phyloP scores from a whole-genome alignment of 225 moss, liverwort and hornwort genomes.

The Climacium dendroides region DNA sequence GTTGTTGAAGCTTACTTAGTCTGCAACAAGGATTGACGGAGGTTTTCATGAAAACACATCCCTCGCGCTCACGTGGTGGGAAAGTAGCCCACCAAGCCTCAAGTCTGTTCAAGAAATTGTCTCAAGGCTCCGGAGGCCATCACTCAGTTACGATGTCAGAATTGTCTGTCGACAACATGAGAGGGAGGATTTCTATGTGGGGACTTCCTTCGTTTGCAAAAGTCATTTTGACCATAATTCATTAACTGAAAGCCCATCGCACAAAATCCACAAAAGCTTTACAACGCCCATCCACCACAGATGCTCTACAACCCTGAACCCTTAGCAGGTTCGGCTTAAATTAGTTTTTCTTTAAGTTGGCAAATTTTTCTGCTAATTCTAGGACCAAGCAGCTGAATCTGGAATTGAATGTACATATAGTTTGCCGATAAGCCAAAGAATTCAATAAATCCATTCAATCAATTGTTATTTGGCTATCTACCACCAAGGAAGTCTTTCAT shows the following conservation, averaged over 20 bases:
- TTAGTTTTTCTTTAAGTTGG: no score
- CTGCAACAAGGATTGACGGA: not conserved
- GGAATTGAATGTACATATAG: no score
- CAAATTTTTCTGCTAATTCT: no score
- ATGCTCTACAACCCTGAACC: not conserved
- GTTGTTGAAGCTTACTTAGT: not conserved
- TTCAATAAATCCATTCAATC: no score
- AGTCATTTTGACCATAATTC: not conserved
- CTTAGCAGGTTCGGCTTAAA: no score
- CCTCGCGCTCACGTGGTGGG: not conserved
- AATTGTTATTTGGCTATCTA: no score
- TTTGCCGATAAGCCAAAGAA: no score
- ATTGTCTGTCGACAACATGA: not conserved
- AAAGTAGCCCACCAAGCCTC: not conserved
- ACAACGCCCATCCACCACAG: not conserved
- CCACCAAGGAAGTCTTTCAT: no score
- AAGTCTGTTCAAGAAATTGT: not conserved
- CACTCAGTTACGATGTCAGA: not conserved
- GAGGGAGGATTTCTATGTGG: not conserved
- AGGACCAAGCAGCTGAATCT: no score
- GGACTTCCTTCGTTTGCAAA: not conserved
- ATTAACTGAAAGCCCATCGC: not conserved
- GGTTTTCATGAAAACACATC: not conserved
- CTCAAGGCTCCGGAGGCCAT: not conserved
- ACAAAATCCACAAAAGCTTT: not conserved